phyloP scores from a whole-genome alignment of 2,329 filamentous ascomycete genomes.

The Fusarium bulbicola region DNA sequence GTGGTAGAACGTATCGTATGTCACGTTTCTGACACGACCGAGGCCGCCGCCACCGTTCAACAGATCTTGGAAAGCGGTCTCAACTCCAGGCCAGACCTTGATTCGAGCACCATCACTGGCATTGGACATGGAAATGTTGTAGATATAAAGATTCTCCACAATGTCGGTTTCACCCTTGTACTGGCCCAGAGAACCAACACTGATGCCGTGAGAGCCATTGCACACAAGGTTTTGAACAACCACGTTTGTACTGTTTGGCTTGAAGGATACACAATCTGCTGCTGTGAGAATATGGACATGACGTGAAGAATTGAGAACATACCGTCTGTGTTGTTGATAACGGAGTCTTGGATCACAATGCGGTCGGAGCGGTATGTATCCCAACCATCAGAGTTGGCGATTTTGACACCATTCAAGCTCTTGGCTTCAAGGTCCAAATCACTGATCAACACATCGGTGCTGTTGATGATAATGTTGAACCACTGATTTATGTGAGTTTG shows the following conservation, averaged over 20 bases:
- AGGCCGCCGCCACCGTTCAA: slow-evolving; percentile 66
- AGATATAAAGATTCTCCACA: slow-evolving; percentile 74
- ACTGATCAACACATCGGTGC: slow-evolving; percentile 69
- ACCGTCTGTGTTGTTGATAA: slow-evolving; percentile 48
- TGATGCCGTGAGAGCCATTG: slow-evolving; percentile 77
- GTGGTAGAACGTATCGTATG: slow-evolving; percentile 69
- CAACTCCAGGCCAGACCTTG: slow-evolving; percentile 74
- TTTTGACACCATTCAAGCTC: slow-evolving; percentile 37
- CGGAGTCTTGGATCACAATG: slow-evolving; percentile 74
- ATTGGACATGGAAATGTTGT: slow-evolving; percentile 67
- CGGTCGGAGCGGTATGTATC: slow-evolving; percentile 69
- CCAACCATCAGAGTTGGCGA: slow-evolving; percentile 70
- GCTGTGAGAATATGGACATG: not conserved
- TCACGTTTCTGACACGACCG: slow-evolving; percentile 70
- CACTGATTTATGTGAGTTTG: slow-evolving; percentile 33
- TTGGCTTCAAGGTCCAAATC: slow-evolving; percentile 67
- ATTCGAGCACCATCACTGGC: slow-evolving; percentile 74
- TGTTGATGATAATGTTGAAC: slow-evolving; percentile 71
- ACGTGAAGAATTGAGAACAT: not conserved
- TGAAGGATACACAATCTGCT: slow-evolving; percentile 75
- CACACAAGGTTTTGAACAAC: slow-evolving; percentile 73
- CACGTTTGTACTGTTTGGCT: slow-evolving; percentile 76
- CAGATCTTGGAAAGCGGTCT: slow-evolving; percentile 51
- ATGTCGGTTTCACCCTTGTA: slow-evolving; percentile 71
- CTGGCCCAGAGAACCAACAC: slow-evolving; percentile 76